These are phyloP conservation scores for Diplogelasinospora grovesii DNA, from an alignment of 495 filamentous ascomycete genomes.

Conservation along the genomic window DNA sequence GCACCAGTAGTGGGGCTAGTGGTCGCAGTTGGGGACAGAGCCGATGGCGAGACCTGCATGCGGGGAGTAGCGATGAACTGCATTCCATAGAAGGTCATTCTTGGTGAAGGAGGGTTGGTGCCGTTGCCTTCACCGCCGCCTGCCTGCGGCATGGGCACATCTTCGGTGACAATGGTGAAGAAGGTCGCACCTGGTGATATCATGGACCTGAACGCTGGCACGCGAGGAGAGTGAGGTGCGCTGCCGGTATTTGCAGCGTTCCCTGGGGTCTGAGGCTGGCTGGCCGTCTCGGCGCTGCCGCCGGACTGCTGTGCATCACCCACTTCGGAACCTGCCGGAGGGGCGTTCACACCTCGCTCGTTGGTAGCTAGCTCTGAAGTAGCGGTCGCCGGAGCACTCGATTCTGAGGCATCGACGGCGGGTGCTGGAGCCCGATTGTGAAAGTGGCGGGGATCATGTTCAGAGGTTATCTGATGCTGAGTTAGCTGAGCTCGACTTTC, in stretches of 20 bases:
- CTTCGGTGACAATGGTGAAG: neutral
- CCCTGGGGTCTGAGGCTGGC: constrained; percentile 5
- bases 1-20: neutral
- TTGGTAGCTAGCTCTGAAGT: too few relatives aligned
- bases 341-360: neutral
- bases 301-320: too few relatives aligned
- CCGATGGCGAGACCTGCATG: neutral
- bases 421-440: constrained; percentile 7
- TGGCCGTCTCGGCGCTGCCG: neutral
- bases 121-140: neutral
- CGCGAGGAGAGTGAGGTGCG: too few relatives aligned
- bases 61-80: constrained; percentile 6
- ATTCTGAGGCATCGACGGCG: too few relatives aligned
- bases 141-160: neutral
- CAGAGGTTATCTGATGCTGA: constrained; percentile 10
- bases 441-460: constrained; percentile 20
- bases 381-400: neutral
- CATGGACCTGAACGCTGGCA: too few relatives aligned
- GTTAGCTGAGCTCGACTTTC: constrained; percentile 1
- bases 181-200: too few relatives aligned
- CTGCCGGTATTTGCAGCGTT: too few relatives aligned
- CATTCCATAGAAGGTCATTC: constrained; percentile 7
- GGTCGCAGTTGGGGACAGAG: neutral
- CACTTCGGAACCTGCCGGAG: neutral
- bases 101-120: constrained; percentile 1